These are phyloP conservation scores for Penicillium polonicum DNA, from an alignment of 2,329 filamentous ascomycete genomes.

Conservation along the genomic window DNA sequence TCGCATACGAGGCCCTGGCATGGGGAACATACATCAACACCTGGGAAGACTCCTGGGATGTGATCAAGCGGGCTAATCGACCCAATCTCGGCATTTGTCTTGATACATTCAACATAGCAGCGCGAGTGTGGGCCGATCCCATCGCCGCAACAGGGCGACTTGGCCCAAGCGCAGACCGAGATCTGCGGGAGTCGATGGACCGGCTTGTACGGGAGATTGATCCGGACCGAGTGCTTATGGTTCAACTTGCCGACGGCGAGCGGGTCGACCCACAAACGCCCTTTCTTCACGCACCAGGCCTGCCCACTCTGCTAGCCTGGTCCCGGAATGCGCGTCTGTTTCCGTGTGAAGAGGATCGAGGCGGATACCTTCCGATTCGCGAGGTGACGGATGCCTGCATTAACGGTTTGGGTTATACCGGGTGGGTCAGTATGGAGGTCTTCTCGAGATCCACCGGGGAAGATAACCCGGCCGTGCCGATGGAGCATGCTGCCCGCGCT, in stretches of 20 bases:
- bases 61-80: slow-evolving; percentile 63
- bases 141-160: slow-evolving; percentile 51
- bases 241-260: slow-evolving; percentile 74
- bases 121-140: slow-evolving; percentile 68
- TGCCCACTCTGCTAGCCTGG: slow-evolving; percentile 70
- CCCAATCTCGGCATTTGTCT: slow-evolving; percentile 73
- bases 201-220: slow-evolving; percentile 58
- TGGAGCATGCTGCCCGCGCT: slow-evolving; percentile 53
- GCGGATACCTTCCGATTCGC: slow-evolving; percentile 66
- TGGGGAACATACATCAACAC: slow-evolving; percentile 69
- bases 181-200: slow-evolving; percentile 54
- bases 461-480: slow-evolving; percentile 52
- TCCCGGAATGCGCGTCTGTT: slow-evolving; percentile 70
- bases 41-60: slow-evolving; percentile 71
- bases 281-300: slow-evolving; percentile 54
- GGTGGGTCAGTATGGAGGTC: slow-evolving; percentile 69
- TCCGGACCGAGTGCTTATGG: slow-evolving; percentile 65
- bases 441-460: slow-evolving; percentile 61
- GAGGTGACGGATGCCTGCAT: slow-evolving; percentile 62
- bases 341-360: slow-evolving; percentile 59
- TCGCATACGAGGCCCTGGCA: slow-evolving; percentile 70
- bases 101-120: slow-evolving; percentile 76
- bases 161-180: slow-evolving; percentile 52
- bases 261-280: slow-evolving; percentile 56
- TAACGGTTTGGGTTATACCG: slow-evolving; percentile 59